Evolutionary conservation across 2,329 filamentous ascomycete species (phyloP), one percentile per base, ranked within the genome.

Genomic region (Hypoxylon sp.): DNA sequence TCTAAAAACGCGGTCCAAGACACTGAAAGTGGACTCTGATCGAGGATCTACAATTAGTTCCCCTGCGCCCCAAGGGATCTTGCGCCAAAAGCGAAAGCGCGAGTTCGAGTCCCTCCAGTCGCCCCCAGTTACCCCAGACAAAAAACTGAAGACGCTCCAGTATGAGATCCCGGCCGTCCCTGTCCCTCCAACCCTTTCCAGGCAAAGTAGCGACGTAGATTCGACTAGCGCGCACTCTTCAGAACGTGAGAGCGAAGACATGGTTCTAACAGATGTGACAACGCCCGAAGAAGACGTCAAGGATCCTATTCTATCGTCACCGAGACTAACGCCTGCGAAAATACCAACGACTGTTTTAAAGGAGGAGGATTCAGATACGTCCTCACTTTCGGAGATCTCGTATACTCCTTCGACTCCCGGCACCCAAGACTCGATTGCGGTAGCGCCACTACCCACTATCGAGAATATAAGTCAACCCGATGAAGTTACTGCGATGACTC

Each of bases 111-210:
- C 77, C 3, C 77, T 88, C 4, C 82, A 82, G 1, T 87, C 86
- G 3, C 87, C 87, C 0, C 87, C 87, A 0, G 79, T 84, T 11
- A 89, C 87, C 0, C 87, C 87, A 0, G 79, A 85, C 0, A 89
- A 89, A 73, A 82, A 79, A 63, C 77, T 80, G 11, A 87, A 84
- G 73, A 77, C 76, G 3, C 71, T 72, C 1, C 70, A 76, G 3
- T 78, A 77, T 46, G 76, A 78, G 5, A 66, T 79, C 2, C 63
- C 68, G 14, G 73, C 79, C 1, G 51, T 79, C 5, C 60, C 77
- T 2, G 52, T 73, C 2, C 76, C 73, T 0, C 67, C 74, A 0
- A 74, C 74, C 1, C 75, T 78, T 13, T 83, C 82, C 0, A 78
- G 80, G 32, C 79, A 74, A 17, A 82, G 79, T 63, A 85, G 82